Evolutionary conservation across 2,329 filamentous ascomycete species (phyloP).

Genomic region (Scedosporium aurantiacum): DNA sequence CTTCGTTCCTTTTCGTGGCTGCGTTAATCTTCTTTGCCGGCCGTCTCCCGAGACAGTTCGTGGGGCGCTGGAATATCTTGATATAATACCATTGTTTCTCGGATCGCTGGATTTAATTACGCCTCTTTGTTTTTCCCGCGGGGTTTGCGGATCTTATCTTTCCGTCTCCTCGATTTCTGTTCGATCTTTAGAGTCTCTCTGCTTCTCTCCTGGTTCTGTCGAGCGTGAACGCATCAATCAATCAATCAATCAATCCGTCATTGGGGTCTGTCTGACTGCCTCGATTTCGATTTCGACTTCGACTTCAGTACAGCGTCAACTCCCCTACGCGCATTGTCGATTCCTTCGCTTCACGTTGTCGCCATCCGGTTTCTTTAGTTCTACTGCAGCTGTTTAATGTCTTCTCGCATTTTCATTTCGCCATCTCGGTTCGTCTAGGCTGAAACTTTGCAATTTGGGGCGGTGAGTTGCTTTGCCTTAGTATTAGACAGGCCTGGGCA

Average conservation of each 20-base stretch:
- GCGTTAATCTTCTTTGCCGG: neutral
- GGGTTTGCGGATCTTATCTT: neutral
- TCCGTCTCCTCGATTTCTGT: too few species aligned
- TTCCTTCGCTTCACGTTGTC: neutral
- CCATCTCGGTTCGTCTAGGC: neutral
- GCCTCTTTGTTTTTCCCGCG: neutral
- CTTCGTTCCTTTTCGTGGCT: neutral
- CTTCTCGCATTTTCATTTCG: neutral
- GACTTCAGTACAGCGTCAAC: too few species aligned
- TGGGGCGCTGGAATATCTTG: neutral
- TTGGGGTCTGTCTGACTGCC: too few species aligned
- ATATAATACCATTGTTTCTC: slow-evolving; percentile 1
- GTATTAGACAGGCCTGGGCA: too few species aligned
- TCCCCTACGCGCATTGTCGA: neutral
- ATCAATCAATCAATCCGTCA: too few species aligned
- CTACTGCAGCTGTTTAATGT: neutral
- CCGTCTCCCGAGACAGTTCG: neutral
- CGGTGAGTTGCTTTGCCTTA: too few species aligned
- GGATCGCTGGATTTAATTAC: neutral
- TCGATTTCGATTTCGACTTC: too few species aligned
- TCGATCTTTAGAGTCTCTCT: too few species aligned
- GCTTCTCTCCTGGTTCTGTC: too few species aligned
- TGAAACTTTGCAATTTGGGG: neutral
- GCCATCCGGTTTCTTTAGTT: neutral
- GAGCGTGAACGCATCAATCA: too few species aligned